Evolutionary conservation across 202 grass and related monocot genomes (phyloP).

Genomic region (Bolboschoenoplectus hybrid): DNA sequence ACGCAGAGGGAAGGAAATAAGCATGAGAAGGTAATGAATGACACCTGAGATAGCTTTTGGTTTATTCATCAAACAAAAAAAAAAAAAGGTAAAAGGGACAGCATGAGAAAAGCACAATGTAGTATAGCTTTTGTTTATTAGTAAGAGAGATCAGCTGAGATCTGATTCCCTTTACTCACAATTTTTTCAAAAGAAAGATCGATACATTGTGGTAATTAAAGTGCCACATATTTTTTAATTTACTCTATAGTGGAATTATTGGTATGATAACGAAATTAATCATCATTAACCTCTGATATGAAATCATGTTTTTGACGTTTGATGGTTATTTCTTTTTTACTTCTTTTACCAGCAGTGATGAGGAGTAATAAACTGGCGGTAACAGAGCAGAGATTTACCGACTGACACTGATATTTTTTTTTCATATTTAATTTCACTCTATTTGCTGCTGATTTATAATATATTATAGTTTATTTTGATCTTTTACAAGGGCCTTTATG

Average conservation of each 20-base stretch:
- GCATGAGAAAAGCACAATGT: slow-evolving; percentile 36
- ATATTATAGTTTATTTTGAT: background rate
- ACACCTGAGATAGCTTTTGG: slow-evolving; percentile 38
- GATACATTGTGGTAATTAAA: slow-evolving; percentile 13
- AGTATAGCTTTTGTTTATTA: slow-evolving; percentile 46
- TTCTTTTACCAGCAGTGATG: background rate
- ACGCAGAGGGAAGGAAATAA: slow-evolving; percentile 19
- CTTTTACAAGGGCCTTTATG: background rate
- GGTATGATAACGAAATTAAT: slow-evolving; percentile 30
- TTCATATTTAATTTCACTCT: background rate
- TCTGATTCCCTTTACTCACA: slow-evolving; percentile 33
- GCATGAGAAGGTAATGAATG: slow-evolving; percentile 31
- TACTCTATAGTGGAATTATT: slow-evolving; percentile 32
- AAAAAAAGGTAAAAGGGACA: slow-evolving; percentile 37
- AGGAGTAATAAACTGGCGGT: background rate
- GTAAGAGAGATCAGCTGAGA: slow-evolving; percentile 35
- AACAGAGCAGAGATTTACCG: background rate
- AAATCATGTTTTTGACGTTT: slow-evolving; percentile 16
- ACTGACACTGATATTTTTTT: background rate
- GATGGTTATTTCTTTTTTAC: background rate
- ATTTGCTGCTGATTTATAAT: background rate
- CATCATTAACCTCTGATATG: slow-evolving; percentile 24
- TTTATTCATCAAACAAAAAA: background rate
- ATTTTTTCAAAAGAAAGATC: slow-evolving; percentile 31
- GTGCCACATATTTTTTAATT: slow-evolving; percentile 25